These are phyloP conservation scores for Delitschia confertaspora DNA, from an alignment of 495 filamentous ascomycete species.

Conservation along the genomic window DNA sequence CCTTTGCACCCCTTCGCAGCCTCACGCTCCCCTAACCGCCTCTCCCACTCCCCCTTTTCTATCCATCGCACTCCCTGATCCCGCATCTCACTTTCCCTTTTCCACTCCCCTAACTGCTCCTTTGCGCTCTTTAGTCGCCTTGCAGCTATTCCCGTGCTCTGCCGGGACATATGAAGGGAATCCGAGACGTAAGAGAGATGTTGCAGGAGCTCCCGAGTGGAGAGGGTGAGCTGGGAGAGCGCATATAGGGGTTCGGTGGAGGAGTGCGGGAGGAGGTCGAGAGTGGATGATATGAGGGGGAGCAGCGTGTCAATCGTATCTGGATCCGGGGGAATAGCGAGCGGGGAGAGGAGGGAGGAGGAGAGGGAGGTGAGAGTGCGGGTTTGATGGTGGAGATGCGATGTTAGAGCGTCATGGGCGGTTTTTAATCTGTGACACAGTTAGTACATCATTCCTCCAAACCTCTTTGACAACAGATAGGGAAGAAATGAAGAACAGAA, in stretches of 20 bases:
- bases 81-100: constrained; percentile 66
- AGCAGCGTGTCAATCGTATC: constrained; percentile 39
- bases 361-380: constrained; percentile 71
- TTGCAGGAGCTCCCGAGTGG: constrained; percentile 67
- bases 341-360: constrained; percentile 54
- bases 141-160: constrained; percentile 70
- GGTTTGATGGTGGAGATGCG: constrained; percentile 77
- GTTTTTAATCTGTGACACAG: constrained; percentile 60
- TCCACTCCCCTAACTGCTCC: constrained; percentile 74
- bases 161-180: constrained; percentile 86
- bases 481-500: background rate
- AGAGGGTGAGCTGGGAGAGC: constrained; percentile 63
- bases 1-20: constrained; percentile 71
- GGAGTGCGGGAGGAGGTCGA: constrained; percentile 44
- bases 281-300: constrained; percentile 44
- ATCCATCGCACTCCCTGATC: constrained; percentile 79
- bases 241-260: constrained; percentile 65
- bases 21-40: constrained; percentile 61
- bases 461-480: background rate
- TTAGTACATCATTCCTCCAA: background rate
- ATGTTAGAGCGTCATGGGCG: constrained; percentile 73
- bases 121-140: constrained; percentile 64
- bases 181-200: constrained; percentile 82
- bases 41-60: constrained; percentile 69
- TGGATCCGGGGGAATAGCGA: constrained; percentile 44